Conservation (phyloP, 1,284 basidiomycete genomes). For the Ceratobasidium sp. region DNA sequence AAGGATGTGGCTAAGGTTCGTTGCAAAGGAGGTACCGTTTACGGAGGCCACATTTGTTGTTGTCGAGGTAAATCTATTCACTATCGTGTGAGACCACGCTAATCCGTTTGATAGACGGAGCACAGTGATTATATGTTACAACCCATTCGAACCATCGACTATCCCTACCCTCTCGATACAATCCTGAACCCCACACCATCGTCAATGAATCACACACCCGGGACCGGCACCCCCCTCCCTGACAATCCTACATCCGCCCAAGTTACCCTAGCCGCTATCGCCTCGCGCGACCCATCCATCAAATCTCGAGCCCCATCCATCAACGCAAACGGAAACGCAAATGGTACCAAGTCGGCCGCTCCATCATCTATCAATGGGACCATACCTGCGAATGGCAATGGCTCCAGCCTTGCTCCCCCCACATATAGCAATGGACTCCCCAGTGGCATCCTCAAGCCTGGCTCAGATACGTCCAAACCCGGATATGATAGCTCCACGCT, state of each 20-base stretch:
- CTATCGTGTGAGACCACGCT: constrained; percentile 6
- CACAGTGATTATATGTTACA: constrained; percentile 82
- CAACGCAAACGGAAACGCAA: constrained; percentile 24
- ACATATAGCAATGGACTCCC: constrained; percentile 47
- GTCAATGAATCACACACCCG: constrained; percentile 13
- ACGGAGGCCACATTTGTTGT: constrained; percentile 78
- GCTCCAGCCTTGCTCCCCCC: too few species aligned
- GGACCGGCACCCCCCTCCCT: constrained; percentile 2
- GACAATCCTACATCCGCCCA: constrained; percentile 33
- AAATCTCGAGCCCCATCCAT: constrained; percentile 13
- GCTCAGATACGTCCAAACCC: background rate
- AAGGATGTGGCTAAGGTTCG: constrained; percentile 84
- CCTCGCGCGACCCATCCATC: constrained; percentile 16
- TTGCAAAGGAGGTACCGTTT: constrained; percentile 86
- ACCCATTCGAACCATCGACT: constrained; percentile 68
- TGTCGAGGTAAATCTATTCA: constrained; percentile 74
- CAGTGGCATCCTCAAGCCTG: constrained; percentile 48
- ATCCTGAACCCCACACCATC: constrained; percentile 64
- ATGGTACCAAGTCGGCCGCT: constrained; percentile 8
- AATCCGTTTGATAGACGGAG: constrained; percentile 64
- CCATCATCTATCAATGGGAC: constrained; percentile 29
- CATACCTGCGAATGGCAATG: constrained; percentile 46
- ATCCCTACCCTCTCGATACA: constrained; percentile 78
- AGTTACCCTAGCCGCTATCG: background rate
- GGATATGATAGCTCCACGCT: constrained; percentile 40